Conservation (phyloP, 1,284 basidiomycete genomes). For the Ustilago loliicola region DNA sequence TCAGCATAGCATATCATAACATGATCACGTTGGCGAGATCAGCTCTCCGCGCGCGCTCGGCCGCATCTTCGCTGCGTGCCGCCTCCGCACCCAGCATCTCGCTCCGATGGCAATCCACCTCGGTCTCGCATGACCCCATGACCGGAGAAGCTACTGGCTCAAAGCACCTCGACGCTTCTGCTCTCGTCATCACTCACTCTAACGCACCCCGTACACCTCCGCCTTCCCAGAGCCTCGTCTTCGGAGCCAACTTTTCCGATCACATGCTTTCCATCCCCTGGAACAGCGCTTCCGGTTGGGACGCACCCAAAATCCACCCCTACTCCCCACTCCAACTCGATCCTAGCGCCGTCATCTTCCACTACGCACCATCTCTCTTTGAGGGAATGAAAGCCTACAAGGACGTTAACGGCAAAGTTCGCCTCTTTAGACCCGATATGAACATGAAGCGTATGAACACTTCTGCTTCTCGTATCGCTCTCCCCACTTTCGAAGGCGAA, state of each 20-base stretch:
- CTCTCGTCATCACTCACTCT: constrained; percentile 38
- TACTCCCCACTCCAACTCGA: constrained; percentile 83
- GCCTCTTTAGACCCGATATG: constrained; percentile 95
- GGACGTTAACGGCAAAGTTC: constrained; percentile 81
- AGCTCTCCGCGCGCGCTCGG: constrained; percentile 35
- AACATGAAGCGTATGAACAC: constrained; percentile 87
- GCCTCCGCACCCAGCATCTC: constrained; percentile 5
- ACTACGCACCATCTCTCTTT: constrained; percentile 90
- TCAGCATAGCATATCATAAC: neutral
- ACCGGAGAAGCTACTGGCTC: constrained; percentile 59
- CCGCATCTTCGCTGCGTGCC: constrained; percentile 3
- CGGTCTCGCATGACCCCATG: constrained; percentile 58
- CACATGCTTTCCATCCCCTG: constrained; percentile 92
- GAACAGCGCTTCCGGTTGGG: constrained; percentile 83
- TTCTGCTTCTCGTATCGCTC: constrained; percentile 78
- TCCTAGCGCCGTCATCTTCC: constrained; percentile 88
- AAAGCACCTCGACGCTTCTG: constrained; percentile 50
- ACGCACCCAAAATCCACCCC: constrained; percentile 83
- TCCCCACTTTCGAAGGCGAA: constrained; percentile 86
- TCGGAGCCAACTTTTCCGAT: constrained; percentile 79
- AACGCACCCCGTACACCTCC: constrained; percentile 46
- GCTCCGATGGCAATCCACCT: constrained; percentile 34
- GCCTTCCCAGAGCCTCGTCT: constrained; percentile 70
- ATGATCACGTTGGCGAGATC: constrained; percentile 39
- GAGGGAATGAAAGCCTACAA: constrained; percentile 98